These are phyloP conservation scores for Laguncularia racemosa DNA, from an alignment of 345 rosid species.

Conservation along the genomic window DNA sequence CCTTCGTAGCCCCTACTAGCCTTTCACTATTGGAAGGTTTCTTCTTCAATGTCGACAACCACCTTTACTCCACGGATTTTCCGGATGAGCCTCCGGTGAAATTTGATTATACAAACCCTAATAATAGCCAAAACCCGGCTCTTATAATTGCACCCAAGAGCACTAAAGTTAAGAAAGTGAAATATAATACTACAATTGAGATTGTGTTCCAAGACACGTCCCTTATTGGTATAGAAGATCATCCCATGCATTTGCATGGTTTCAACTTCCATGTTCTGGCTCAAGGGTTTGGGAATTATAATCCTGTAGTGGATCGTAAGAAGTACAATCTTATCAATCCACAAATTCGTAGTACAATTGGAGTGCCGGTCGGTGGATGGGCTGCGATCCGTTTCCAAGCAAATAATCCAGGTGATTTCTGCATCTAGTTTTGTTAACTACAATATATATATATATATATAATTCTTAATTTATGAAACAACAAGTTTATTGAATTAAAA, in stretches of 20 bases:
- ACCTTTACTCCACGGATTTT: slow-evolving; percentile 62
- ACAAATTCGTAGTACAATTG: slow-evolving; percentile 66
- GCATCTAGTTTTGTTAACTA: not conserved
- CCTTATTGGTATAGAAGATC: slow-evolving; percentile 49
- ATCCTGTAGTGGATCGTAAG: slow-evolving; percentile 29
- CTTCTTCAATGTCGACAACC: slow-evolving; percentile 35
- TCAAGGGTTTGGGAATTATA: slow-evolving; percentile 84
- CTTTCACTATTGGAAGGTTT: slow-evolving; percentile 62
- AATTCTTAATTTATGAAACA: too few relatives aligned
- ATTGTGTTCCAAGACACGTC: slow-evolving; percentile 73
- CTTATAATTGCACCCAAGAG: slow-evolving; percentile 39
- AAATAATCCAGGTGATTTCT: slow-evolving; percentile 62
- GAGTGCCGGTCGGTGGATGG: slow-evolving; percentile 84
- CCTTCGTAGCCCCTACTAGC: slow-evolving; percentile 41
- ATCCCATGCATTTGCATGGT: slow-evolving; percentile 89
- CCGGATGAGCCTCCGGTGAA: slow-evolving; percentile 48
- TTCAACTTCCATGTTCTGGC: slow-evolving; percentile 73
- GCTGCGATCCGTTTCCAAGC: slow-evolving; percentile 74
- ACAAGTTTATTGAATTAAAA: too few relatives aligned
- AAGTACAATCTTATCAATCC: slow-evolving; percentile 60
- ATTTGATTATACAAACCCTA: slow-evolving; percentile 59
- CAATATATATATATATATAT: too few relatives aligned
- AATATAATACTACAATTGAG: slow-evolving; percentile 69
- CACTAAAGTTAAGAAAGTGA: slow-evolving; percentile 53
- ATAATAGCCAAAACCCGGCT: slow-evolving; percentile 12